A percentile compares a stretch with the other conserved stretches of the same genome.
Conservation (phyloP, 192 early-diverging fungal genomes). For the Linnemannia hyalina region DNA sequence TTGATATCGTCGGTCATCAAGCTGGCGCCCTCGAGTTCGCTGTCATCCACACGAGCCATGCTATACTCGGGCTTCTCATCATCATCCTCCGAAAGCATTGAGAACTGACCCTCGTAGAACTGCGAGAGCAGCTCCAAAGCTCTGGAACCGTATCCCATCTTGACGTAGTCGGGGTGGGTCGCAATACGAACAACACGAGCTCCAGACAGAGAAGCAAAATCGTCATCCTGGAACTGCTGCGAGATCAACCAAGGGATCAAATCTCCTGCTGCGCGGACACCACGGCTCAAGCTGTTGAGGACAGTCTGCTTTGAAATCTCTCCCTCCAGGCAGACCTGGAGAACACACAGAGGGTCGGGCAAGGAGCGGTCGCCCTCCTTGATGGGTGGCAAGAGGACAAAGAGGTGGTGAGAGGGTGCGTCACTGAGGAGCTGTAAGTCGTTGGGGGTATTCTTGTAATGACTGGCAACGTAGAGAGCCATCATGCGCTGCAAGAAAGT, state of each 20-base stretch:
- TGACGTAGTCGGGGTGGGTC: slow-evolving; percentile 95
- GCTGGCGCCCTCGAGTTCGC: slow-evolving; percentile 61
- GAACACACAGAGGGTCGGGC: slow-evolving; percentile 95
- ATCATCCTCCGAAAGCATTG: slow-evolving; percentile 72
- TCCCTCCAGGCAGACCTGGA: slow-evolving; percentile 93
- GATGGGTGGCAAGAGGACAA: slow-evolving; percentile 95
- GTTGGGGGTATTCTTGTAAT: slow-evolving; percentile 99
- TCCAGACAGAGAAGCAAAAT: slow-evolving; percentile 94
- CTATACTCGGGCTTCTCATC: slow-evolving; percentile 65
- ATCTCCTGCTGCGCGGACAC: slow-evolving; percentile 91
- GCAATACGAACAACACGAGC: slow-evolving; percentile 98
- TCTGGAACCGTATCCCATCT: slow-evolving; percentile 98
- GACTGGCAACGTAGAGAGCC: slow-evolving; percentile 96
- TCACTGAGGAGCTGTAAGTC: slow-evolving; percentile 98
- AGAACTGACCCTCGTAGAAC: slow-evolving; percentile 90
- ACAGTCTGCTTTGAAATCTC: slow-evolving; percentile 91
- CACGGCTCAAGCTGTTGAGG: slow-evolving; percentile 84
- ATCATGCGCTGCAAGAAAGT: slow-evolving; percentile 98
- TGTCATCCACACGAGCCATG: slow-evolving; percentile 65
- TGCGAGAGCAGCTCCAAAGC: slow-evolving; percentile 87
- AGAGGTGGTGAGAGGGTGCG: slow-evolving; percentile 97
- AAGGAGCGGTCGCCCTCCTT: slow-evolving; percentile 75
- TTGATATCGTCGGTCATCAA: slow-evolving; percentile 79
- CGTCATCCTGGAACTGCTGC: slow-evolving; percentile 97
- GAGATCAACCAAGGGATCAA: slow-evolving; percentile 98